A percentile compares a stretch with the other conserved stretches of the same genome.
These are phyloP conservation scores for Ophiostoma quercus DNA, from an alignment of 2,329 filamentous ascomycete genomes.

Conservation along the genomic window DNA sequence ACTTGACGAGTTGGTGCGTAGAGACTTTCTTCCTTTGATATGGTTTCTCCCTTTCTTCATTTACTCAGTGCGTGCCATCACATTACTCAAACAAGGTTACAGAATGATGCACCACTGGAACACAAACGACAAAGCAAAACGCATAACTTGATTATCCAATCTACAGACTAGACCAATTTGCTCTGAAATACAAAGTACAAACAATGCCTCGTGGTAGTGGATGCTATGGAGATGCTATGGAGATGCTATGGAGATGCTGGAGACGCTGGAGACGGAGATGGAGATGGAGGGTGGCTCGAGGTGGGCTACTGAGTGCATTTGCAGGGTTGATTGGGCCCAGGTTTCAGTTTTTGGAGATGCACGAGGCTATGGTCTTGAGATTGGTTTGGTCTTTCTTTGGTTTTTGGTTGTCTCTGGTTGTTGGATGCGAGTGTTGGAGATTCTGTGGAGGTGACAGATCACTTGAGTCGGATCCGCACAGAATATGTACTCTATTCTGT, in stretches of 20 bases:
- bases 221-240: constrained; percentile 1
- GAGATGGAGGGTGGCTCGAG: neutral
- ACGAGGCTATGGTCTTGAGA: neutral
- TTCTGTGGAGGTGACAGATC: neutral
- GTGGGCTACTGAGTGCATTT: neutral
- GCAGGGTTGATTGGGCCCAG: neutral
- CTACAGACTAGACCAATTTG: too few species aligned
- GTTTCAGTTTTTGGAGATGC: neutral
- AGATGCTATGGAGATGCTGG: neutral
- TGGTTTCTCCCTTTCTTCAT: too few species aligned
- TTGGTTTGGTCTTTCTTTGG: too few species aligned
- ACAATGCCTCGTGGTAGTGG: constrained; percentile 3
- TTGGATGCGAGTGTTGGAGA: neutral
- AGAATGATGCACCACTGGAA: constrained; percentile 2
- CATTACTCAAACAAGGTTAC: neutral
- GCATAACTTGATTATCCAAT: neutral
- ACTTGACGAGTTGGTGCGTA: neutral
- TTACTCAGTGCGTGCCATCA: neutral
- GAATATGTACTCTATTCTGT: too few species aligned
- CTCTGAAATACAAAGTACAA: neutral
- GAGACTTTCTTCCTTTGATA: too few species aligned
- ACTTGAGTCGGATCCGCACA: too few species aligned
- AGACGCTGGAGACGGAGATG: neutral
- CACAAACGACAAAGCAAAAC: neutral
- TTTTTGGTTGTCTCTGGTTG: neutral